A percentile compares a stretch with the other conserved stretches of the same genome.
Evolutionary conservation across 176 grass and related monocot genomes (phyloP).

Genomic region (Eragrostis curvula): DNA sequence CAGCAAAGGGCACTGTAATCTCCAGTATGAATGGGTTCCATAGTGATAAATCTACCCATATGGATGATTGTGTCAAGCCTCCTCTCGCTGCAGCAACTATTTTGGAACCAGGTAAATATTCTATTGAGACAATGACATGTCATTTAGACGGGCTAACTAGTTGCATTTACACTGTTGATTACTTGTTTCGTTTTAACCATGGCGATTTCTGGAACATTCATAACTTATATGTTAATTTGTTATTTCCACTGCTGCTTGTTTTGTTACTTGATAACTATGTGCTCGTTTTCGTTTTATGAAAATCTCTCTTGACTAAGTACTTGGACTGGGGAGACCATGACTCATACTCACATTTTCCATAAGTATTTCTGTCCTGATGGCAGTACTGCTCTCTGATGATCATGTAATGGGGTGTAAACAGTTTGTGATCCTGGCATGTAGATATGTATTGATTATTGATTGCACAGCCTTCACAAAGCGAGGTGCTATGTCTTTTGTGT

Average conservation of each 20-base stretch:
- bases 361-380: background rate
- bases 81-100: constrained; percentile 45
- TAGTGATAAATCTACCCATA: constrained; percentile 40
- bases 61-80: constrained; percentile 34
- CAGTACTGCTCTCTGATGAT: background rate
- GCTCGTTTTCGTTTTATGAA: background rate
- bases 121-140: background rate
- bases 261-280: background rate
- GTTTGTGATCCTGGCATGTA: background rate
- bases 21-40: constrained; percentile 40
- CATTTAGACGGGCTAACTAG: constrained; percentile 18
- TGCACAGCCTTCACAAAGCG: background rate
- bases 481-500: constrained; percentile 3
- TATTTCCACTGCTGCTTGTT: background rate
- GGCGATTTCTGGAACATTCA: background rate
- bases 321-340: background rate
- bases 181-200: constrained; percentile 7
- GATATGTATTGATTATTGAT: background rate
- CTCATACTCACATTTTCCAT: background rate
- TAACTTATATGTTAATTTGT: background rate
- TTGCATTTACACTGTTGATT: background rate
- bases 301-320: background rate
- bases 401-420: background rate
- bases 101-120: constrained; percentile 53
- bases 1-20: constrained; percentile 19